Evolutionary conservation across 1,284 basidiomycete species (phyloP).

Genomic region (Pseudomicrostroma phylloplanum): DNA sequence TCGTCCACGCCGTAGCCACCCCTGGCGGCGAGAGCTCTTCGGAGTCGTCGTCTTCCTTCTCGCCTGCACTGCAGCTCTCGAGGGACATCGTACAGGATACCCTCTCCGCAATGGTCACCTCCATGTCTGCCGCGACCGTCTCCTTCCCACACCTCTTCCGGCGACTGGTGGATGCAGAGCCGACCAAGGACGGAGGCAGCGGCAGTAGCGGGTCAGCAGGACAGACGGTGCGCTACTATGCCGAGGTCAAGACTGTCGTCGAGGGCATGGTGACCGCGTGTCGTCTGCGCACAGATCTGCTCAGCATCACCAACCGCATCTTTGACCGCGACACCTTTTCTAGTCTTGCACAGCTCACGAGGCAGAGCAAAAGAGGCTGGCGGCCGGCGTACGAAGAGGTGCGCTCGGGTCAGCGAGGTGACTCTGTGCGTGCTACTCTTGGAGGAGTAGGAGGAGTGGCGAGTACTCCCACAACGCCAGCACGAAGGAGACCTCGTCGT

Average conservation of each 20-base stretch:
- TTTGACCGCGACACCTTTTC: constrained; percentile 76
- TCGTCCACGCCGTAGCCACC: constrained; percentile 58
- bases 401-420: background rate
- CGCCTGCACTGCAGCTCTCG: constrained; percentile 5
- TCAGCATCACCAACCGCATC: constrained; percentile 78
- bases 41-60: background rate
- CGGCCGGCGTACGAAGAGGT: constrained; percentile 7
- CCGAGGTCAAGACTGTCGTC: constrained; percentile 82
- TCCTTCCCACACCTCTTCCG: constrained; percentile 89
- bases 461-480: background rate
- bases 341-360: constrained; percentile 57
- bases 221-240: constrained; percentile 58
- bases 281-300: constrained; percentile 79
- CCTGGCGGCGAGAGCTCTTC: background rate
- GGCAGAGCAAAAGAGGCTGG: constrained; percentile 52
- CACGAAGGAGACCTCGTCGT: background rate
- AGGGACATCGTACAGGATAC: constrained; percentile 73
- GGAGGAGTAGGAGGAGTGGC: background rate
- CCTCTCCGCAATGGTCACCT: constrained; percentile 74
- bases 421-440: background rate
- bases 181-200: constrained; percentile 18
- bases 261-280: constrained; percentile 92
- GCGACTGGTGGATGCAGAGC: constrained; percentile 61
- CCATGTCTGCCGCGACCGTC: constrained; percentile 70
- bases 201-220: constrained; percentile 31